Percentiles rank a stretch among this genome's conserved stretches.
These are phyloP conservation scores for Pythium rhizo-oryzae DNA, from an alignment of 352 stramenopile genomes.

Conservation along the genomic window DNA sequence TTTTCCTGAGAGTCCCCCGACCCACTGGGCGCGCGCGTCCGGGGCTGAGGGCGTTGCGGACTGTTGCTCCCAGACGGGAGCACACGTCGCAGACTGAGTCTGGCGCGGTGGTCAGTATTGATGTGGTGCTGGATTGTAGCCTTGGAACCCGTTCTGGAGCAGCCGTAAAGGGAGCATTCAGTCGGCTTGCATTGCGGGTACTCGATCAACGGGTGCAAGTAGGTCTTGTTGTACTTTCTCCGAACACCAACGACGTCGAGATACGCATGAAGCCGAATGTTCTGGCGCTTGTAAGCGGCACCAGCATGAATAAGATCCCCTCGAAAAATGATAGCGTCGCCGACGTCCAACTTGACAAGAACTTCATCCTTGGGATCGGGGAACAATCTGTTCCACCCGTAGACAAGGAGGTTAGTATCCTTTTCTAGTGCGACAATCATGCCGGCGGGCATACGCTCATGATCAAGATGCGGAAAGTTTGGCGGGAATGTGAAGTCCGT, in stretches of 20 bases:
- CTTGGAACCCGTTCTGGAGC: background rate
- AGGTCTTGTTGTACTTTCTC: background rate
- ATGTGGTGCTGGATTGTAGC: conserved; percentile 1
- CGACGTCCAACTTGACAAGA: conserved; percentile 1
- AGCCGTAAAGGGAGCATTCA: background rate
- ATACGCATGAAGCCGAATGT: conserved; percentile 15
- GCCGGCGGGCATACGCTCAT: background rate
- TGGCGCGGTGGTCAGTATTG: background rate
- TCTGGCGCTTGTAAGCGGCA: background rate
- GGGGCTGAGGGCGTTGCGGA: too few species aligned
- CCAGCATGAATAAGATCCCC: conserved; percentile 10
- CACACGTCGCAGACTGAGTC: too few species aligned
- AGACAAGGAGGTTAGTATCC: background rate
- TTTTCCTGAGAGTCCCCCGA: too few species aligned
- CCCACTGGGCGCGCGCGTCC: too few species aligned
- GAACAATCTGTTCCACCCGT: conserved; percentile 6
- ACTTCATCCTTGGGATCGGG: conserved; percentile 5
- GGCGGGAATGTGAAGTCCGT: conserved; percentile 11
- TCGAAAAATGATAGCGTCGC: conserved; percentile 9
- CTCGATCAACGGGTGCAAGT: background rate
- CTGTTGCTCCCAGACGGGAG: too few species aligned
- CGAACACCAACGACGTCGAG: background rate
- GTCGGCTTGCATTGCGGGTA: background rate
- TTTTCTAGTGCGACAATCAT: conserved; percentile 7
- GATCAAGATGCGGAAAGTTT: conserved; percentile 1